Evolutionary conservation across 805 yeast genomes (phyloP), one percentile per base, ranked within the genome.

Genomic region (Wickerhamomyces hampshirensis): DNA sequence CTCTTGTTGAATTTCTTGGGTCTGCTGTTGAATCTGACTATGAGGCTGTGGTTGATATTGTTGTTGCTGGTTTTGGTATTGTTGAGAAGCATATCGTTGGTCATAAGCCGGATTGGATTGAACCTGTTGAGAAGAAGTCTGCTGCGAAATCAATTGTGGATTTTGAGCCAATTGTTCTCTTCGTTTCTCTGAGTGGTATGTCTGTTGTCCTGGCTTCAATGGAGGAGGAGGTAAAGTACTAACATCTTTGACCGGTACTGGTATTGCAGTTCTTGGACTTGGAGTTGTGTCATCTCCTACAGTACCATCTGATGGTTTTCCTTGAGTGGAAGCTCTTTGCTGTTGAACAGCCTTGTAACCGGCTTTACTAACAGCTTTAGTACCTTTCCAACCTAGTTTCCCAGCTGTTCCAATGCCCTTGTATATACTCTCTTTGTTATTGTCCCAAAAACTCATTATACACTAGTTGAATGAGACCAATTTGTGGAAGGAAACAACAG

Each of bases 261-360:
- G 42, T 8, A 11, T 39, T 37, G n/a, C n/a, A n/a, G n/a, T n/a
- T n/a, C n/a, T n/a, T n/a, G n/a, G n/a, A n/a, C n/a, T n/a, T n/a
- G n/a, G n/a, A n/a, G n/a, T n/a, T n/a, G n/a, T n/a, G n/a, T n/a
- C n/a, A n/a, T n/a, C n/a, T n/a, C n/a, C n/a, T n/a, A n/a, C n/a
- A n/a, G n/a, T 32, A 2, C 35, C 40, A 24, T 34, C 26, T 3
- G 15, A 15, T 6, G 14, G 16, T 5, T 18, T 24, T 12, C 37
- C 40, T 16, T 24, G 30, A 9, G 30, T n/a, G 8, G 26, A 26
- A n/a, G 14, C 24, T 9, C 35, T 26, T 8, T 36, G 62, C 34
- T 56, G 59, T 44, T 65, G 64, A 6, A 65, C 62, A 1, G 66
- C 67, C 17, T 55, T 42, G 33, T 64, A 65, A 7, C 71, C 69